Evolutionary conservation across 148 eudicot genomes (phyloP).

Genomic region (Drosera capensis): DNA sequence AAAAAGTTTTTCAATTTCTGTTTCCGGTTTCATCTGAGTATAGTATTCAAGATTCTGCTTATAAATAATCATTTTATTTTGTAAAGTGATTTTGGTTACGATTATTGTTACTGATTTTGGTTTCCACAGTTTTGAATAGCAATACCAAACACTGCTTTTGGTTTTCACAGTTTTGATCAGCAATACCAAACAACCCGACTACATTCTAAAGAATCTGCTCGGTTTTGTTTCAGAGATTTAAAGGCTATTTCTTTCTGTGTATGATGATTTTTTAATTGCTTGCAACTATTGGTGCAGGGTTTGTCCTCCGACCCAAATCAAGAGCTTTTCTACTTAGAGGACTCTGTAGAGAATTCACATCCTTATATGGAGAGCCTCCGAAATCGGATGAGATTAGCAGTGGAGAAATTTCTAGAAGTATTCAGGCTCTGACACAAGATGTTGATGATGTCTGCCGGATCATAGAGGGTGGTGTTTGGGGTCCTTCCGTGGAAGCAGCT

Average conservation of each 20-base stretch:
- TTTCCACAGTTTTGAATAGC: too few species aligned
- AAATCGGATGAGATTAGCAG: constrained; percentile 11
- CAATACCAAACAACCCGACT: too few species aligned
- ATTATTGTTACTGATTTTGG: too few species aligned
- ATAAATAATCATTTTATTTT: too few species aligned
- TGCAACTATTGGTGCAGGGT: constrained; percentile 16
- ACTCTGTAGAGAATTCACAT: constrained; percentile 16
- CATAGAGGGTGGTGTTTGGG: constrained; percentile 65
- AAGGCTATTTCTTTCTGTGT: background rate
- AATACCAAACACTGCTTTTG: too few species aligned
- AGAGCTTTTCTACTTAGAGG: constrained; percentile 10
- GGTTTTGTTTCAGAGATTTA: too few species aligned
- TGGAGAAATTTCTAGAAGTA: constrained; percentile 14
- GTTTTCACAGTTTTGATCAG: too few species aligned
- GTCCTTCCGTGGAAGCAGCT: constrained; percentile 48
- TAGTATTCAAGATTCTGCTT: too few species aligned
- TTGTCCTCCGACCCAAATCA: constrained; percentile 1
- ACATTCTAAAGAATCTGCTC: too few species aligned
- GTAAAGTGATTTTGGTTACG: too few species aligned
- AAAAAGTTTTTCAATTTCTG: too few species aligned
- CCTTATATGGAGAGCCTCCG: constrained; percentile 20
- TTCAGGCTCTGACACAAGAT: constrained; percentile 18
- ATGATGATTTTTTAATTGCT: constrained; percentile 1
- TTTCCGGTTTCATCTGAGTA: too few species aligned
- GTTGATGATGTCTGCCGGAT: constrained; percentile 51